Conservation (phyloP, 495 filamentous ascomycete genomes). For the Xylaria venustula region DNA sequence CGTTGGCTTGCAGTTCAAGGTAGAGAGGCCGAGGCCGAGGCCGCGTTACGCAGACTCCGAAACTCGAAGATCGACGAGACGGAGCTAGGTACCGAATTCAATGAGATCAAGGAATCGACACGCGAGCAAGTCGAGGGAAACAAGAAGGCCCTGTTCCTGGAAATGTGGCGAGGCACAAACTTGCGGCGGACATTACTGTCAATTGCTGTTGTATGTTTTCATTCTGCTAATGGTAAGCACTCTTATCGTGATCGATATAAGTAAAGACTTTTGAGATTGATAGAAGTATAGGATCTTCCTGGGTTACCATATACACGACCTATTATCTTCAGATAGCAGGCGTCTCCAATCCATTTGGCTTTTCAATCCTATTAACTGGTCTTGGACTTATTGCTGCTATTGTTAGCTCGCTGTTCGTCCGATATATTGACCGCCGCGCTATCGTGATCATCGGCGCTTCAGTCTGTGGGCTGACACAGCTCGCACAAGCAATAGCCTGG, state of each 20-base stretch:
- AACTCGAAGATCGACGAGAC: conserved; percentile 33
- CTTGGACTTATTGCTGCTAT: conserved; percentile 50
- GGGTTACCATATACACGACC: conserved; percentile 26
- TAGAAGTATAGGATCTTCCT: conserved; percentile 30
- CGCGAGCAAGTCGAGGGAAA: conserved; percentile 37
- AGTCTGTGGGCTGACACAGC: conserved; percentile 47
- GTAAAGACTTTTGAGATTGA: no score
- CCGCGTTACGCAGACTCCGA: conserved; percentile 41
- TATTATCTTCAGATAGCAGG: conserved; percentile 56
- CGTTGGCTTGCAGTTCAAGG: conserved; percentile 55
- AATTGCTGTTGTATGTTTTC: conserved; percentile 31
- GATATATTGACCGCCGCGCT: conserved; percentile 44
- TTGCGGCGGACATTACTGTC: conserved; percentile 28
- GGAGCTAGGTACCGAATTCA: conserved; percentile 45
- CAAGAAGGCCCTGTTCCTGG: conserved; percentile 39
- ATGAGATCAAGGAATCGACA: conserved; percentile 45
- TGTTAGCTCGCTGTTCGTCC: conserved; percentile 44
- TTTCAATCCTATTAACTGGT: conserved; percentile 50
- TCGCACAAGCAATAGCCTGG: conserved; percentile 49
- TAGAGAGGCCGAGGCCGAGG: conserved; percentile 40
- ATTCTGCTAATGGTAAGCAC: conserved; percentile 29
- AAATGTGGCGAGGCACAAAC: conserved; percentile 43
- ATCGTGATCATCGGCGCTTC: conserved; percentile 46
- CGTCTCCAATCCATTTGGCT: conserved; percentile 49
- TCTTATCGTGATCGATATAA: no score